Evolutionary conservation across 2,329 filamentous ascomycete genomes (phyloP), one percentile per base, ranked within the genome.

Genomic region (Aspergillus arachidicola): DNA sequence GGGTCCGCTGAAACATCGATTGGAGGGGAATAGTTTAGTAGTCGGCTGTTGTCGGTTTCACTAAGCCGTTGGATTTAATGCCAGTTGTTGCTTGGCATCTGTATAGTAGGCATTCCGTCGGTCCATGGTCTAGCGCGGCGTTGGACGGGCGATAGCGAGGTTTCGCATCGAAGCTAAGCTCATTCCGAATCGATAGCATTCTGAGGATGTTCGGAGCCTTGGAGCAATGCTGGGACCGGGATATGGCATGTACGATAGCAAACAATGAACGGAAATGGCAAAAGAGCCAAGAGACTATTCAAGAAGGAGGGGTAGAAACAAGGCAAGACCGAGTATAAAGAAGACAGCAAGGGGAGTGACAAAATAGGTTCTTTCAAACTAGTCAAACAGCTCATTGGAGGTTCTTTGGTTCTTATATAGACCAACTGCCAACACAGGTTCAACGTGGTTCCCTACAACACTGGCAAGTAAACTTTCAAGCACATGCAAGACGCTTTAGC

Each of bases 401-500:
- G 30, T 36, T 28, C 36, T 55, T 55, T 28, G 34, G n/a, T 55
- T 41, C 34, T 55, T 55, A 26, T 58, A 50, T 46, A 28, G 12
- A 58, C 32, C 36, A 10, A 43, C 30, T 66, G 66, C 66, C 66
- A 66, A 57, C 65, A 55, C 65, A 67, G 63, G 51, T 38, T 57
- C 54, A 50, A 69, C 67, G 66, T 69, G 67, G 67, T 68, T 23
- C 66, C 66, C 21, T 66, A 68, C 63, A 67, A 65, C 32, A 28
- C 34, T 56, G 36, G 43, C 23, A 41, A 32, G 34, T 51, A 51
- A 46, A 32, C 21, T 43, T 36, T 57, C 43, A 32, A 45, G 32
- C 43, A 28, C 14, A 53, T 67, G 63, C 58, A 60, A 57, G 59
- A 46, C 14, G n/a, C 3, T 57, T 50, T 56, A 36, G 54, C 36